These are phyloP conservation scores for Beauveria sp. DNA, from an alignment of 2,329 filamentous ascomycete genomes.

Conservation along the genomic window DNA sequence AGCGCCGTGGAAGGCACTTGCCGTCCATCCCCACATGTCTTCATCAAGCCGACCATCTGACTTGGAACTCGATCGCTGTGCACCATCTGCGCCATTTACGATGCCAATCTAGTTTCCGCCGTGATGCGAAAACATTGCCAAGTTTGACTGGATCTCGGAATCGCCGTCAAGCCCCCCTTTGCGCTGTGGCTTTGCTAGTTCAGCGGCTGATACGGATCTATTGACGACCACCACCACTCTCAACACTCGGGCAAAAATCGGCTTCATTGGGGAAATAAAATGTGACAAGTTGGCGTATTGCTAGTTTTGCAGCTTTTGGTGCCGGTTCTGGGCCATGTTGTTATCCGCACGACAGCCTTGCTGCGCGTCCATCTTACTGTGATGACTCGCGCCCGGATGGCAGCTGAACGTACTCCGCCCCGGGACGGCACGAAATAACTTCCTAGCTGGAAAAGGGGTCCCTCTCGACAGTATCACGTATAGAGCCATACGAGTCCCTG, in stretches of 20 bases:
- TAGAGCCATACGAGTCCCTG: too few relatives aligned
- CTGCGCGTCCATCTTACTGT: background rate
- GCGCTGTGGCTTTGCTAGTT: conserved; percentile 3
- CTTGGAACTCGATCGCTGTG: background rate
- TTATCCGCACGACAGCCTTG: background rate
- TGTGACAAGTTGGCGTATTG: background rate
- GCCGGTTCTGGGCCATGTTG: background rate
- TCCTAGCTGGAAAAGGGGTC: too few relatives aligned
- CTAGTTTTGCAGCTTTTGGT: background rate
- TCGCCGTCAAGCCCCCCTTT: background rate
- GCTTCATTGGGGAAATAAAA: background rate
- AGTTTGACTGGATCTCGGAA: background rate
- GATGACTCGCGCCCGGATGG: background rate
- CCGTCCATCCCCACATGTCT: background rate
- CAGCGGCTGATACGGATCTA: background rate
- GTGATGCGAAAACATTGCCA: background rate
- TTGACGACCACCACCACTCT: background rate
- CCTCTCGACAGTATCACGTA: background rate
- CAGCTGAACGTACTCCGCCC: background rate
- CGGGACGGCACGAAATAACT: background rate
- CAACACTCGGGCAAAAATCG: conserved; percentile 2
- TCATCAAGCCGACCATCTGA: background rate
- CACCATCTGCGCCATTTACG: background rate
- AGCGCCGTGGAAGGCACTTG: background rate
- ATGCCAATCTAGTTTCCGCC: background rate